Evolutionary conservation across 345 rosid species (phyloP).

Genomic region (Arabis alpina): DNA sequence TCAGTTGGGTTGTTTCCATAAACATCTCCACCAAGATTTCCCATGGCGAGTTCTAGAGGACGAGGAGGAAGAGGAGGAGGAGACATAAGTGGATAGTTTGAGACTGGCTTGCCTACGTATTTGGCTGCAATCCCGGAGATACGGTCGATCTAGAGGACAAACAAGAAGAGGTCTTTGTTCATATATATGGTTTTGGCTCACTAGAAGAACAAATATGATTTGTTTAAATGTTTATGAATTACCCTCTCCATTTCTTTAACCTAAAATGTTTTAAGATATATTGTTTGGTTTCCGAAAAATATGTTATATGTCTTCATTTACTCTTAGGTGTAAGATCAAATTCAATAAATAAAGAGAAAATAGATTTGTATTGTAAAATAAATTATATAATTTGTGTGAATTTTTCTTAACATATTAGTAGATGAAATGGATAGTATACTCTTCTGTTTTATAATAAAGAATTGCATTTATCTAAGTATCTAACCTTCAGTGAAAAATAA

Average conservation of each 20-base stretch:
- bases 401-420: not conserved
- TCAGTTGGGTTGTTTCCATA: constrained; percentile 68
- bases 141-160: constrained; percentile 67
- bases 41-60: constrained; percentile 71
- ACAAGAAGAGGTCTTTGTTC: constrained; percentile 3
- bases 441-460: too few relatives aligned
- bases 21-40: constrained; percentile 64
- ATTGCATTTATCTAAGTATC: too few relatives aligned
- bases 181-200: constrained; percentile 1
- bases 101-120: constrained; percentile 91
- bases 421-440: too few relatives aligned
- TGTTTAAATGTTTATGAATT: not conserved
- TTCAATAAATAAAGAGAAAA: not conserved
- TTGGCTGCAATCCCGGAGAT: constrained; percentile 92
- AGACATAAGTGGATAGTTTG: constrained; percentile 75
- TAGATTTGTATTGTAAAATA: not conserved
- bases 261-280: not conserved
- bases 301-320: not conserved
- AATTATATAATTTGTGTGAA: too few relatives aligned
- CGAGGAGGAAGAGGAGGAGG: constrained; percentile 60
- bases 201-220: constrained; percentile 11
- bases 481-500: too few relatives aligned
- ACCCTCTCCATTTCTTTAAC: not conserved
- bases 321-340: too few relatives aligned
- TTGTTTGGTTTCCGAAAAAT: not conserved